Conservation (phyloP, 2,329 filamentous ascomycete genomes). For the Lasiodiplodia hormozganensis region DNA sequence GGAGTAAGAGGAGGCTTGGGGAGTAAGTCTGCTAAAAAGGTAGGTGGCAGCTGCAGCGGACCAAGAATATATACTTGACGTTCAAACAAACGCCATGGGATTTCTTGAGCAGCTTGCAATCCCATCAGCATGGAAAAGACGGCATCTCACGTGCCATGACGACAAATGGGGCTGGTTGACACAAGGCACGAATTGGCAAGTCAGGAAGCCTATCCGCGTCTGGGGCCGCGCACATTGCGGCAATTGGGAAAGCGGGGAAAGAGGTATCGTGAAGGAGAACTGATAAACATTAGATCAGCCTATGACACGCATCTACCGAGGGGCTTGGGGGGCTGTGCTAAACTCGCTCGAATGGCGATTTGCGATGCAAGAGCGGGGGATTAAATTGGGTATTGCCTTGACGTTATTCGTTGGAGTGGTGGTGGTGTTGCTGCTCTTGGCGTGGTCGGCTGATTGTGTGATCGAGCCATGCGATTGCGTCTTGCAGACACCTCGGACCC, state of each 20-base stretch:
- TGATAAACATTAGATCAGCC: conserved; percentile 18
- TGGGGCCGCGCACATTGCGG: neutral
- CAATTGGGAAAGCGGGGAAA: conserved; percentile 1
- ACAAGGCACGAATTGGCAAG: neutral
- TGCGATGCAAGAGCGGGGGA: neutral
- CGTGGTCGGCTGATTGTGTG: conserved; percentile 17
- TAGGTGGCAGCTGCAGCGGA: neutral
- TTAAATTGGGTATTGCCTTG: neutral
- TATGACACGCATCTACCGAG: conserved; percentile 6
- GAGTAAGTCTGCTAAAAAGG: neutral
- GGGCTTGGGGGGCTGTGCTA: neutral
- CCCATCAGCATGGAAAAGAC: conserved; percentile 10
- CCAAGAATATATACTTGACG: conserved; percentile 6
- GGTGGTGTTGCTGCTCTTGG: conserved; percentile 4
- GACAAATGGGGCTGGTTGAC: conserved; percentile 18
- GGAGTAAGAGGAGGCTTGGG: neutral
- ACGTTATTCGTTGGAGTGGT: conserved; percentile 1
- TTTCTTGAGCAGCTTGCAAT: neutral
- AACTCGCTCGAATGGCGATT: neutral
- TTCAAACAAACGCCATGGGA: conserved; percentile 5
- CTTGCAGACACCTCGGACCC: neutral
- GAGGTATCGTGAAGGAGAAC: neutral
- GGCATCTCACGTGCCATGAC: conserved; percentile 24
- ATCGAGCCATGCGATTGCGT: conserved; percentile 1
- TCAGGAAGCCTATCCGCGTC: neutral